Conservation (phyloP, 2,329 filamentous ascomycete genomes). For the Ambrosiella cleistominuta region DNA sequence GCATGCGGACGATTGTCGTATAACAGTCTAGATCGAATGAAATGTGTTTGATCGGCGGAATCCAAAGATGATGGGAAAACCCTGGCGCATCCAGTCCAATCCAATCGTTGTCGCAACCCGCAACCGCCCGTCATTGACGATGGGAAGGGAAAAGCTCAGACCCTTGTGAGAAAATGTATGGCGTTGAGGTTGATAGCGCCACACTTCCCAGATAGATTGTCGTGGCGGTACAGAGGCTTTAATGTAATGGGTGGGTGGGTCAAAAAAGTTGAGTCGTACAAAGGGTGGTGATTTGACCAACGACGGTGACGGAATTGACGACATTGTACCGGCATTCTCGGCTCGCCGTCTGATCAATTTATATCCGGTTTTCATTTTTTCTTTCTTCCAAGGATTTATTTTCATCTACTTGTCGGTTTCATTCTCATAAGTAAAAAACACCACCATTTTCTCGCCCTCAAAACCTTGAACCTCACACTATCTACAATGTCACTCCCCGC, state of each 20-base stretch:
- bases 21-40: no score
- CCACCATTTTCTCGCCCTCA: not conserved
- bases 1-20: no score
- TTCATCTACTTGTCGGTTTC: not conserved
- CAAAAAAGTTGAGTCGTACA: not conserved
- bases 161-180: not conserved
- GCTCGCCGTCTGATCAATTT: not conserved
- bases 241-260: not conserved
- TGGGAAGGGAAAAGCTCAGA: no score
- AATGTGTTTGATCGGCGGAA: no score
- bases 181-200: not conserved
- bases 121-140: no score
- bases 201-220: not conserved
- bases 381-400: no score
- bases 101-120: no score
- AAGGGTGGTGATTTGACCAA: not conserved
- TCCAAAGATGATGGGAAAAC: no score
- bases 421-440: not conserved
- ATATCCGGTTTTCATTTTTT: not conserved
- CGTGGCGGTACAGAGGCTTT: not conserved
- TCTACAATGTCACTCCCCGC: conserved; percentile 6
- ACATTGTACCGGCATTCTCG: not conserved
- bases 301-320: not conserved
- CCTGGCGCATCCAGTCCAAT: no score
- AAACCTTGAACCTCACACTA: not conserved